Conservation (phyloP, 2,329 filamentous ascomycete species). For the Arthrobotrys sphaeroides region DNA sequence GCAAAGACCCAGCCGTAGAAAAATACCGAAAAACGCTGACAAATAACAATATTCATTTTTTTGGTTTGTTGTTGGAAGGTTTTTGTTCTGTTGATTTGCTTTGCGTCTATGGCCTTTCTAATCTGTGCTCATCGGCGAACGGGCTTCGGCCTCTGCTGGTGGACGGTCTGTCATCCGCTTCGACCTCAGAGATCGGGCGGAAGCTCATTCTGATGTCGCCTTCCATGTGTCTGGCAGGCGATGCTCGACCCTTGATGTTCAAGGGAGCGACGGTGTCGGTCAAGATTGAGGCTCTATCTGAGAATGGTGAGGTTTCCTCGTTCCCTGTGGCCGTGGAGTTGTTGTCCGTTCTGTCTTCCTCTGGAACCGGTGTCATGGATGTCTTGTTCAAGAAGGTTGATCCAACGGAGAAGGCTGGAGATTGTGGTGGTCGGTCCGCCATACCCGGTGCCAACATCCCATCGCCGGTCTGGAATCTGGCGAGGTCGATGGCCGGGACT, state of each 20-base stretch:
- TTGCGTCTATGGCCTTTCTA: slow-evolving; percentile 15
- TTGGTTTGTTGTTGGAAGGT: slow-evolving; percentile 4
- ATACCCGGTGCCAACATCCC: slow-evolving; percentile 30
- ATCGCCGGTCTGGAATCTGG: slow-evolving; percentile 36
- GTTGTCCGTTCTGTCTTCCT: slow-evolving; percentile 27
- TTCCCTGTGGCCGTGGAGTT: slow-evolving; percentile 9
- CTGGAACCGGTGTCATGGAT: slow-evolving; percentile 46
- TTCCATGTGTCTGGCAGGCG: slow-evolving; percentile 50
- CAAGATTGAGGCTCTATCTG: slow-evolving; percentile 34
- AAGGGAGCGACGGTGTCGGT: slow-evolving; percentile 34
- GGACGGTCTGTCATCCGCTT: not conserved
- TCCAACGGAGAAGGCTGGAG: slow-evolving; percentile 72
- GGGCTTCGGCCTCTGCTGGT: slow-evolving; percentile 39
- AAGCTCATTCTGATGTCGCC: slow-evolving; percentile 53
- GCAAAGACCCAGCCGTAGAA: slow-evolving; percentile 25
- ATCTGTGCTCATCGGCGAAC: slow-evolving; percentile 43
- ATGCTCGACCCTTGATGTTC: slow-evolving; percentile 34
- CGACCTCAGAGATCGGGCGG: slow-evolving; percentile 42
- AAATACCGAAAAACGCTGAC: slow-evolving; percentile 9
- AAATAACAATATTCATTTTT: slow-evolving; percentile 28
- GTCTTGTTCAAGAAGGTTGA: slow-evolving; percentile 73
- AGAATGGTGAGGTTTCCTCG: slow-evolving; percentile 41
- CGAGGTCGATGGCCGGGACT: slow-evolving; percentile 54
- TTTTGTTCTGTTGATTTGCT: slow-evolving; percentile 21
- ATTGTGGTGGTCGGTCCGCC: slow-evolving; percentile 62